Evolutionary conservation across 2,329 filamentous ascomycete species (phyloP).

Genomic region (Nothomitra cinnamomea): DNA sequence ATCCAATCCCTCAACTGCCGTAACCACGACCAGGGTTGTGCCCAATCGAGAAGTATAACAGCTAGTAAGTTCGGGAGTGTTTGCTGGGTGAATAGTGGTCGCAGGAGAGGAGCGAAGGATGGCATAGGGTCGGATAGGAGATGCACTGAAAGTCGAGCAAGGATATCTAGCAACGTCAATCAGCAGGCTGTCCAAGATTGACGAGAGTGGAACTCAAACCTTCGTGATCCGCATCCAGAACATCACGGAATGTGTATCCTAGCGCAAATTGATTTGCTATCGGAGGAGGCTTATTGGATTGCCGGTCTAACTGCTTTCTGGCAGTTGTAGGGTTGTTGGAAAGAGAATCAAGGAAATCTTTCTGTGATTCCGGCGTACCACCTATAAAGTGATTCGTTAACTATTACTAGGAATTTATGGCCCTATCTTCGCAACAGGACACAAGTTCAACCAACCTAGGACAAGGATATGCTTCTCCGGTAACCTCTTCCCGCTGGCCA

Average conservation of each 20-base stretch:
- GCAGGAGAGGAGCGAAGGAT: conserved; percentile 66
- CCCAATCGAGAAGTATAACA: conserved; percentile 90
- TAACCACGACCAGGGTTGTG: conserved; percentile 83
- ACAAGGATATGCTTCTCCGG: conserved; percentile 86
- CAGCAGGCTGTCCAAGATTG: background rate
- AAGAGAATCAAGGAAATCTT: conserved; percentile 22
- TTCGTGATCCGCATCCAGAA: conserved; percentile 85
- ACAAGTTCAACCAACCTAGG: conserved; percentile 40
- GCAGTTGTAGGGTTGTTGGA: conserved; percentile 21
- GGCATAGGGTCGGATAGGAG: conserved; percentile 72
- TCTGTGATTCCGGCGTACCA: conserved; percentile 16
- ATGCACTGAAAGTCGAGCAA: conserved; percentile 79
- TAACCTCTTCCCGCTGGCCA: conserved; percentile 75
- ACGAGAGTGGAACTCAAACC: conserved; percentile 30
- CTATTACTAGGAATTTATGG: background rate
- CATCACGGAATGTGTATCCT: conserved; percentile 90
- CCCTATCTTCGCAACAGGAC: background rate
- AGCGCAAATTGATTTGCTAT: conserved; percentile 85
- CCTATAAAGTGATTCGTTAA: conserved; percentile 9
- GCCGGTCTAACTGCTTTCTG: conserved; percentile 34
- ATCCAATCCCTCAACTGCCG: conserved; percentile 82
- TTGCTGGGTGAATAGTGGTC: conserved; percentile 67
- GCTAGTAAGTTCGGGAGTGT: conserved; percentile 75
- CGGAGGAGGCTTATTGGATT: conserved; percentile 44
- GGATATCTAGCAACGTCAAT: conserved; percentile 44